Base-by-base conservation (phyloP, 78 protist species). In the Protostelium mycophagum region DNA sequence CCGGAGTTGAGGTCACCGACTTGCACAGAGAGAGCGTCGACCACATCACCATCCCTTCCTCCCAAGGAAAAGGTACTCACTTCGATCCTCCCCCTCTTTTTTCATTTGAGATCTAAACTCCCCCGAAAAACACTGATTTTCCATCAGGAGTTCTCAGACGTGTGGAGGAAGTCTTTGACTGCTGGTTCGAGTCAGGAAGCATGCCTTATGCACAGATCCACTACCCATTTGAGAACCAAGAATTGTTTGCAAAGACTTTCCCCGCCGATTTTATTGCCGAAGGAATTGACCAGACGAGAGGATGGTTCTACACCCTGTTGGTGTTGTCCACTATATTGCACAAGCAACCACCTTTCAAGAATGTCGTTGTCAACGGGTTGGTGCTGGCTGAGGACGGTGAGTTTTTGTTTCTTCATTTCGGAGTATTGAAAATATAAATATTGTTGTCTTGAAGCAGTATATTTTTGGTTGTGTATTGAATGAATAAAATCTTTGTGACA, bases 221-320 rank as follows among this genome's bases (percentile, higher is more conserved):
- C 96, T 99, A 99, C 93, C 99, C 99, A 87, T 99, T 99, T 84
- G 99, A 99, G 92, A 98, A 98, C 96, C 92, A 97, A 91, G 98
- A 98, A 88, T 9, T 28, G 31, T 98, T 98, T 63, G 97, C 97
- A 85, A n/a, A 86, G 39, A 37, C 84, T 73, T 99, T 99, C 99
- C 99, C 99, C 34, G 99, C 99, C 39, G 99, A 99, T 86, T 99
- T 99, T 94, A 97, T 98, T 38, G 99, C 99, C 38, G 99, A 99
- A 95, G 73, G 73, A 25, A 86, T 96, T 63, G 97, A 96, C 39
- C 99, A 98, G 93, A 98, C 99, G 38, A 85, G 98, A 36, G 99
- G 99, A 37, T 97, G 99, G 99, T 99, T 99, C 97, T 99, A 99
- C 96, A 99, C 99, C 0, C 97, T 99, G 38, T 63, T 99, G 85